Evolutionary conservation across 495 filamentous ascomycete species (phyloP).

Genomic region (Platismatia glauca): DNA sequence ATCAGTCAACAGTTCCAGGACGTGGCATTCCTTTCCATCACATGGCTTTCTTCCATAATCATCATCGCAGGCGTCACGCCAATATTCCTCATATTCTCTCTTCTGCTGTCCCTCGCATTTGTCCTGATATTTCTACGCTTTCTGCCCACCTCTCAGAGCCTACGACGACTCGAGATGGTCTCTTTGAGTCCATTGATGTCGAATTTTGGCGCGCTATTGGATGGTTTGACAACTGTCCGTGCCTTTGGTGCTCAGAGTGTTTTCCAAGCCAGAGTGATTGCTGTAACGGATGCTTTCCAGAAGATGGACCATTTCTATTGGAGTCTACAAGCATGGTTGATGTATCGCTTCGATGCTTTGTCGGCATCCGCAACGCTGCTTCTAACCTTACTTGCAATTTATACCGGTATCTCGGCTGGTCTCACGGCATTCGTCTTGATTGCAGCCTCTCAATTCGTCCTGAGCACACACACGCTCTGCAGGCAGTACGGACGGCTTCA

Average conservation of each 20-base stretch:
- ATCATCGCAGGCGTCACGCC: constrained; percentile 72
- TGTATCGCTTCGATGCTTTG: constrained; percentile 64
- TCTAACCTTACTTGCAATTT: constrained; percentile 61
- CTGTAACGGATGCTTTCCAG: constrained; percentile 71
- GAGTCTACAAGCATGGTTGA: constrained; percentile 70
- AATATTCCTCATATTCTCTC: constrained; percentile 59
- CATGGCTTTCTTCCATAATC: constrained; percentile 60
- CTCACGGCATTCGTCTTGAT: constrained; percentile 68
- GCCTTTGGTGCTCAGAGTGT: constrained; percentile 62
- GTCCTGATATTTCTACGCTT: constrained; percentile 61
- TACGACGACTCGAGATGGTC: constrained; percentile 75
- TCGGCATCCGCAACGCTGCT: constrained; percentile 62
- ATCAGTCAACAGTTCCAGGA: constrained; percentile 60
- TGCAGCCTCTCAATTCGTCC: constrained; percentile 53
- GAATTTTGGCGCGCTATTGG: constrained; percentile 72
- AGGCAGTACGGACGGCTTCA: constrained; percentile 69
- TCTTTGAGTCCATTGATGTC: constrained; percentile 74
- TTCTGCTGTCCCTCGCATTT: constrained; percentile 53
- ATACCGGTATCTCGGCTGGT: constrained; percentile 58
- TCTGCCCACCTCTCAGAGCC: constrained; percentile 71
- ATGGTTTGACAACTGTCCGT: constrained; percentile 71
- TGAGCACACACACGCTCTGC: constrained; percentile 63
- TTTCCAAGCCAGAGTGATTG: constrained; percentile 68
- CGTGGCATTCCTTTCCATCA: constrained; percentile 54
- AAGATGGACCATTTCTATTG: constrained; percentile 93